Conservation (phyloP, 2,329 filamentous ascomycete species). For the Penicillium aurantiogriseum region DNA sequence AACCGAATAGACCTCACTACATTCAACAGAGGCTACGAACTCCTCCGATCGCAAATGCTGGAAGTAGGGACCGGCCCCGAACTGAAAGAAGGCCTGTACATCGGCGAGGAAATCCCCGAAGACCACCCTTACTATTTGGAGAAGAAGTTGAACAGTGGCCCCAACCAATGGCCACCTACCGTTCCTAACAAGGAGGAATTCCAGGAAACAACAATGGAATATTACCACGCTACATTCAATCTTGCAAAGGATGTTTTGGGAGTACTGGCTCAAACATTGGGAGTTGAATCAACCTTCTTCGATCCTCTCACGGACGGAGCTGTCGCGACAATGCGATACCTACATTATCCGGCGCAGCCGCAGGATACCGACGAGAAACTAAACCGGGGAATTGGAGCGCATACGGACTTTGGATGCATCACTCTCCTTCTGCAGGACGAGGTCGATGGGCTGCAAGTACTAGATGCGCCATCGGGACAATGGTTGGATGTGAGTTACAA, state of each 20-base stretch:
- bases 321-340: conserved; percentile 43
- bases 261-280: conserved; percentile 42
- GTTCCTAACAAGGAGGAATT: conserved; percentile 32
- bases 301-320: conserved; percentile 36
- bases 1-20: conserved; percentile 34
- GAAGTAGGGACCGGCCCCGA: conserved; percentile 45
- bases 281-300: conserved; percentile 40
- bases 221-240: conserved; percentile 40
- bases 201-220: conserved; percentile 39
- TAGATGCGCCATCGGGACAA: conserved; percentile 28
- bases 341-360: conserved; percentile 46
- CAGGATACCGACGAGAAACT: conserved; percentile 38
- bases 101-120: conserved; percentile 43
- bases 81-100: conserved; percentile 46
- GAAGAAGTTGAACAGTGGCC: conserved; percentile 41
- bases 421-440: conserved; percentile 45
- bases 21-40: conserved; percentile 47
- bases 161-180: conserved; percentile 42
- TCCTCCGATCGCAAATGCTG: conserved; percentile 44
- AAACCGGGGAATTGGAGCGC: conserved; percentile 44
- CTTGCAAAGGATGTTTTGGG: conserved; percentile 45
- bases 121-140: conserved; percentile 40
- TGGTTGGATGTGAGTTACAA: conserved; percentile 33
- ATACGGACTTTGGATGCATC: conserved; percentile 46
- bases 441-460: conserved; percentile 39